Percentiles rank a stretch among this genome's conserved stretches.
These are phyloP conservation scores for Nicotiana paniculata DNA, from an alignment of 257 asterid genomes.

Conservation along the genomic window DNA sequence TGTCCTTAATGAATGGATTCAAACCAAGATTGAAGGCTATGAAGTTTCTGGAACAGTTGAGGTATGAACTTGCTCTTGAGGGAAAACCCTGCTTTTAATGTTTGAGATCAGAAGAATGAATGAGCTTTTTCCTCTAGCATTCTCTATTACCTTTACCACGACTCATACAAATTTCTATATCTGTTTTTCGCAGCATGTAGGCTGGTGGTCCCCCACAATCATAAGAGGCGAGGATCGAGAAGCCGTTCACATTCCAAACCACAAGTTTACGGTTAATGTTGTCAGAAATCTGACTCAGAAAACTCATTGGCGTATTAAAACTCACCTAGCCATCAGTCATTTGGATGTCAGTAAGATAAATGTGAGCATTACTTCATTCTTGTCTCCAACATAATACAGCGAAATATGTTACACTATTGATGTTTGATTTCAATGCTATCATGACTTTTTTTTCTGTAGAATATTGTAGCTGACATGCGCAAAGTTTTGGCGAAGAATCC, in stretches of 20 bases:
- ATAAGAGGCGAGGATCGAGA: constrained; percentile 97
- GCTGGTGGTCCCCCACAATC: constrained; percentile 98
- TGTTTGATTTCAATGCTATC: neutral
- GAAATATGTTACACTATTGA: neutral
- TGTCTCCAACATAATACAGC: neutral
- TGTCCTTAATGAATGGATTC: constrained; percentile 91
- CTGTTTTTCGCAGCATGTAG: constrained; percentile 60
- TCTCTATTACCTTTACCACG: neutral
- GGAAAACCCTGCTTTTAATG: neutral
- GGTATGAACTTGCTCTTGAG: constrained; percentile 34
- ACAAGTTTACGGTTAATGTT: constrained; percentile 83
- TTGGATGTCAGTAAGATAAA: constrained; percentile 84
- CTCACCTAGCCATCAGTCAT: constrained; percentile 85
- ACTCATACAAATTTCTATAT: neutral
- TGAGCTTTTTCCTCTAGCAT: neutral
- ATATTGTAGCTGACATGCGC: constrained; percentile 93
- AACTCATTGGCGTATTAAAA: constrained; percentile 93
- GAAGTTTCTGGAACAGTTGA: constrained; percentile 99
- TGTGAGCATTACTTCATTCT: constrained; percentile 34
- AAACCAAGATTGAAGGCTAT: constrained; percentile 91
- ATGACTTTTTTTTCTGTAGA: constrained; percentile 35
- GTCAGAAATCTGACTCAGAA: constrained; percentile 85
- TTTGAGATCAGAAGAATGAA: constrained; percentile 5
- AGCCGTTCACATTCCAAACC: constrained; percentile 96
- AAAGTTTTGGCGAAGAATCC: constrained; percentile 88